Percentiles rank a stretch among this genome's conserved stretches.
Evolutionary conservation across 1,139 yeast species (phyloP).

Genomic region (Wickerhamiella infanticola): DNA sequence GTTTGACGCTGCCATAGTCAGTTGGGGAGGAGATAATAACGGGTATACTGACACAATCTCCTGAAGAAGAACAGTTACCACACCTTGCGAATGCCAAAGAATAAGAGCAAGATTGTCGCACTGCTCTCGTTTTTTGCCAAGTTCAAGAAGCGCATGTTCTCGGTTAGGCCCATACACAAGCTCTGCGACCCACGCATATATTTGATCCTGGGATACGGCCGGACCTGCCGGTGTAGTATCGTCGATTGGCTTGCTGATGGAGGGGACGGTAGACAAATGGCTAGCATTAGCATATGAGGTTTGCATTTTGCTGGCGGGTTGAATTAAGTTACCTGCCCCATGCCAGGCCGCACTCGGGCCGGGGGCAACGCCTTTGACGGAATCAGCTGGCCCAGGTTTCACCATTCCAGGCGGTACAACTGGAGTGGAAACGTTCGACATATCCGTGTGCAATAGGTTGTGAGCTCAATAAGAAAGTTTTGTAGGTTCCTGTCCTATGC

Average conservation of each 20-base stretch:
- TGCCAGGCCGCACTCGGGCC: too few relatives aligned
- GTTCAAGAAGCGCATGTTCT: conserved; percentile 79
- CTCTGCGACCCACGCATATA: conserved; percentile 81
- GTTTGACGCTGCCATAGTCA: conserved; percentile 77
- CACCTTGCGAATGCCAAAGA: conserved; percentile 92
- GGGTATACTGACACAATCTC: conserved; percentile 89
- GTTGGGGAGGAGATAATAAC: conserved; percentile 67
- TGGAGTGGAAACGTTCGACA: too few relatives aligned
- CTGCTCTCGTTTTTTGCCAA: conserved; percentile 88
- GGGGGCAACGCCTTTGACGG: too few relatives aligned
- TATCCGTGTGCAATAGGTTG: too few relatives aligned
- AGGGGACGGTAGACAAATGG: too few relatives aligned
- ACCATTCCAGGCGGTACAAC: too few relatives aligned
- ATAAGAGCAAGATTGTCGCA: conserved; percentile 88
- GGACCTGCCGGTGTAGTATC: neutral
- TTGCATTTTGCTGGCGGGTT: too few relatives aligned
- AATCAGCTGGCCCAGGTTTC: too few relatives aligned
- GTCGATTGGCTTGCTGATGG: neutral
- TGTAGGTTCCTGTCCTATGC: too few relatives aligned
- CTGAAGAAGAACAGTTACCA: conserved; percentile 78
- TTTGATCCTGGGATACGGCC: conserved; percentile 39
- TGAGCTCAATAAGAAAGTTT: too few relatives aligned
- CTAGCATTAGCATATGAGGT: too few relatives aligned
- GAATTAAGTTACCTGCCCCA: too few relatives aligned
- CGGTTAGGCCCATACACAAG: conserved; percentile 78